Conservation (phyloP, 2,329 filamentous ascomycete species). For the Fusarium guadeloupense region DNA sequence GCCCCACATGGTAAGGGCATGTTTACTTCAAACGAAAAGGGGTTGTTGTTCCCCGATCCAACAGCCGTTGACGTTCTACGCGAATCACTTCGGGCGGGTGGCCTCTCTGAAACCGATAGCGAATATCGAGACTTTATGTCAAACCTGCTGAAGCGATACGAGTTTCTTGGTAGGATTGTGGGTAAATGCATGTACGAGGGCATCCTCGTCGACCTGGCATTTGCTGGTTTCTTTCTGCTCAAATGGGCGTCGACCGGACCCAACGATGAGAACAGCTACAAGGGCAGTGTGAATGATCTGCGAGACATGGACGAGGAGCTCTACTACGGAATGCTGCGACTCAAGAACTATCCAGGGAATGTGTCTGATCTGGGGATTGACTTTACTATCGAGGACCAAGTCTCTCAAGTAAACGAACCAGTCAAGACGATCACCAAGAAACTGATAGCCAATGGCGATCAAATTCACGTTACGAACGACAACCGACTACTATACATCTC, state of each 20-base stretch:
- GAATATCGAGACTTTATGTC: slow-evolving; percentile 67
- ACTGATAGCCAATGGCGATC: slow-evolving; percentile 78
- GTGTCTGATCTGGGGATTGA: slow-evolving; percentile 77
- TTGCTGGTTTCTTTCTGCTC: slow-evolving; percentile 93
- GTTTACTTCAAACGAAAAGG: slow-evolving; percentile 86
- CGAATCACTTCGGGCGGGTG: slow-evolving; percentile 62
- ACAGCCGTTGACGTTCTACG: slow-evolving; percentile 75
- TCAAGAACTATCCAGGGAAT: slow-evolving; percentile 88
- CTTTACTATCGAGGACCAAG: slow-evolving; percentile 85
- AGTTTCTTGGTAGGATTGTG: slow-evolving; percentile 91
- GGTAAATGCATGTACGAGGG: slow-evolving; percentile 98
- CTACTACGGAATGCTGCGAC: slow-evolving; percentile 82
- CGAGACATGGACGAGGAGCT: slow-evolving; percentile 90
- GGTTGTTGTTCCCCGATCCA: slow-evolving; percentile 89
- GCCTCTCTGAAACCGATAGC: slow-evolving; percentile 61
- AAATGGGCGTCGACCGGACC: slow-evolving; percentile 86
- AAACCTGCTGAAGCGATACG: slow-evolving; percentile 77
- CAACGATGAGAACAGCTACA: slow-evolving; percentile 75
- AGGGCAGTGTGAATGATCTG: slow-evolving; percentile 93
- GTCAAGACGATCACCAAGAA: slow-evolving; percentile 75
- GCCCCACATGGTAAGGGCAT: slow-evolving; percentile 60
- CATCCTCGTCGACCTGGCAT: slow-evolving; percentile 90
- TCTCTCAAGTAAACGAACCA: slow-evolving; percentile 57
- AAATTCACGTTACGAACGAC: slow-evolving; percentile 84
- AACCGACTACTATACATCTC: slow-evolving; percentile 96